These are phyloP conservation scores for Annulohypoxylon stygium DNA, from an alignment of 495 filamentous ascomycete genomes.

Conservation along the genomic window DNA sequence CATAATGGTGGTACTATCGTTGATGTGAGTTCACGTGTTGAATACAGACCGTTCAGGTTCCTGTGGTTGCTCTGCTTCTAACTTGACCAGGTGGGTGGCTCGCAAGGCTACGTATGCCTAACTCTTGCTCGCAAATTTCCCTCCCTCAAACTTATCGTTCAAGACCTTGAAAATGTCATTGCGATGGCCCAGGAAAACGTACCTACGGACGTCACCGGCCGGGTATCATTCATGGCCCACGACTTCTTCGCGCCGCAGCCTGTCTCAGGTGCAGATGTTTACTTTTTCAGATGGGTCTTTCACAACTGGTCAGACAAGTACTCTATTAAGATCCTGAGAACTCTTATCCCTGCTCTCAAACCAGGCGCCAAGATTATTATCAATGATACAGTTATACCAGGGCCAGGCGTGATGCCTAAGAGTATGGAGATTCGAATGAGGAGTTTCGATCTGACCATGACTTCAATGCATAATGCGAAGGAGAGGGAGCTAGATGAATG, in stretches of 20 bases:
- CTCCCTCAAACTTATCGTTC: conserved; percentile 35
- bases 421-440: not conserved
- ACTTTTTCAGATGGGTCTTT: conserved; percentile 65
- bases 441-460: conserved; percentile 38
- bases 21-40: conserved; percentile 45
- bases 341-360: conserved; percentile 59
- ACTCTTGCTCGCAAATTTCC: conserved; percentile 33
- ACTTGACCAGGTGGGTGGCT: conserved; percentile 23
- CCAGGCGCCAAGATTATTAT: conserved; percentile 53
- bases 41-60: no score
- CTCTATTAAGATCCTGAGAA: conserved; percentile 55
- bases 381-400: conserved; percentile 54
- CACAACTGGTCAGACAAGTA: conserved; percentile 65
- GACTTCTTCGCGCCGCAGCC: conserved; percentile 66
- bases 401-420: conserved; percentile 20
- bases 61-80: no score
- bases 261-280: conserved; percentile 62
- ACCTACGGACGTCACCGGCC: conserved; percentile 7
- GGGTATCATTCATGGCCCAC: conserved; percentile 59
- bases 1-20: conserved; percentile 40
- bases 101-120: conserved; percentile 27
- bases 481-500: conserved; percentile 39
- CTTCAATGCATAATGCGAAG: conserved; percentile 26
- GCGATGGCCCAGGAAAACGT: conserved; percentile 23
- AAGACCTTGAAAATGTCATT: conserved; percentile 51